Conservation (phyloP, 768 basidiomycete genomes). For the Collybia mongolica region DNA sequence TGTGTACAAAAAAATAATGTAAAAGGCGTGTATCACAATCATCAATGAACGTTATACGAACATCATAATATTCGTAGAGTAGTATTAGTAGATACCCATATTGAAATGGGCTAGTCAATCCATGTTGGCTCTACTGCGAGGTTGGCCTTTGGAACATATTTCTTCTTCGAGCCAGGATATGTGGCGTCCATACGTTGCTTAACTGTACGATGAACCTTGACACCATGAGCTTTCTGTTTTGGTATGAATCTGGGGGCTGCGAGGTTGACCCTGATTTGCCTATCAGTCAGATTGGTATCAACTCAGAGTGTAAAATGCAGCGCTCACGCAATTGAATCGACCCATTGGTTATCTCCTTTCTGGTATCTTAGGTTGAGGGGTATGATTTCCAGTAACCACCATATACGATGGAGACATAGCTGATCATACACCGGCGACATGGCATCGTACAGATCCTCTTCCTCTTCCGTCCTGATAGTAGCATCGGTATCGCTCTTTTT, state of each 20-base stretch:
- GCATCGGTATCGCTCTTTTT: neutral
- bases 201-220: conserved; percentile 49
- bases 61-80: too few relatives aligned
- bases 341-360: conserved; percentile 27
- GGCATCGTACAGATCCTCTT: conserved; percentile 52
- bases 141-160: conserved; percentile 25
- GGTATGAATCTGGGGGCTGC: conserved; percentile 38
- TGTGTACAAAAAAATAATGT: too few relatives aligned
- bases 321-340: too few relatives aligned
- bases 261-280: conserved; percentile 23
- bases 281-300: neutral
- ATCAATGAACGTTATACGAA: too few relatives aligned
- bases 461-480: conserved; percentile 33
- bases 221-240: conserved; percentile 29
- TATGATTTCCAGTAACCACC: conserved; percentile 62
- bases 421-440: conserved; percentile 50
- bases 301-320: conserved; percentile 5
- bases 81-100: neutral
- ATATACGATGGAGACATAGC: conserved; percentile 34
- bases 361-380: conserved; percentile 35
- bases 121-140: conserved; percentile 30
- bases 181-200: conserved; percentile 52
- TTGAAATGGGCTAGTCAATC: conserved; percentile 25
- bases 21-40: too few relatives aligned
- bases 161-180: conserved; percentile 14